Conservation (phyloP, 2,329 filamentous ascomycete species). For the Diplodia mutila region DNA sequence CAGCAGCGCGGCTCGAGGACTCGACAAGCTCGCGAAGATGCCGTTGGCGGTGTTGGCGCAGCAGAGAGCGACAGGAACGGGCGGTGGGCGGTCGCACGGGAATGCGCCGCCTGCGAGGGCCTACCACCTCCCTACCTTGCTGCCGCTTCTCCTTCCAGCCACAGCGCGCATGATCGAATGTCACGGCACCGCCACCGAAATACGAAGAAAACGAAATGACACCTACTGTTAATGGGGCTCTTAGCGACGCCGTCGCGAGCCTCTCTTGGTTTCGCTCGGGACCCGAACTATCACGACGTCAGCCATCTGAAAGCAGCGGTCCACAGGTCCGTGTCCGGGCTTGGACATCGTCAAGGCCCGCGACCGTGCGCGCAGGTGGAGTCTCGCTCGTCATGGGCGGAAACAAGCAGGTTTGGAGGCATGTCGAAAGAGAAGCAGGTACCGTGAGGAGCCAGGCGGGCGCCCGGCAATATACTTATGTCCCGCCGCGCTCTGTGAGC, state of each 20-base stretch:
- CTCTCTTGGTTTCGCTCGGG: not conserved
- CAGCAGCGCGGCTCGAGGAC: not conserved
- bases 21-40: not conserved
- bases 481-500: not conserved
- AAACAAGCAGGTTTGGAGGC: constrained; percentile 1
- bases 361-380: constrained; percentile 7
- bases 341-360: not conserved
- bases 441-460: not conserved
- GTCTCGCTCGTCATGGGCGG: not conserved
- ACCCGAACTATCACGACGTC: constrained; percentile 1
- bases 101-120: not conserved
- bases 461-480: constrained; percentile 4
- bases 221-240: not conserved
- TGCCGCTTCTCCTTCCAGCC: not conserved
- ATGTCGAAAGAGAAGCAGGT: not conserved
- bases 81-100: not conserved
- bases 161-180: not conserved
- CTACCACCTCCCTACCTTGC: not conserved
- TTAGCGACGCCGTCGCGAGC: not conserved
- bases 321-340: not conserved
- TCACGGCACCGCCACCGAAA: constrained; percentile 11
- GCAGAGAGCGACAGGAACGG: not conserved
- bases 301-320: not conserved
- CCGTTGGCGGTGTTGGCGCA: not conserved
- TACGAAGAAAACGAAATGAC: not conserved